Evolutionary conservation across 225 moss, liverwort and hornwort genomes (phyloP), one percentile per base, ranked within the genome.

Genomic region (Thuidium tamariscinum): DNA sequence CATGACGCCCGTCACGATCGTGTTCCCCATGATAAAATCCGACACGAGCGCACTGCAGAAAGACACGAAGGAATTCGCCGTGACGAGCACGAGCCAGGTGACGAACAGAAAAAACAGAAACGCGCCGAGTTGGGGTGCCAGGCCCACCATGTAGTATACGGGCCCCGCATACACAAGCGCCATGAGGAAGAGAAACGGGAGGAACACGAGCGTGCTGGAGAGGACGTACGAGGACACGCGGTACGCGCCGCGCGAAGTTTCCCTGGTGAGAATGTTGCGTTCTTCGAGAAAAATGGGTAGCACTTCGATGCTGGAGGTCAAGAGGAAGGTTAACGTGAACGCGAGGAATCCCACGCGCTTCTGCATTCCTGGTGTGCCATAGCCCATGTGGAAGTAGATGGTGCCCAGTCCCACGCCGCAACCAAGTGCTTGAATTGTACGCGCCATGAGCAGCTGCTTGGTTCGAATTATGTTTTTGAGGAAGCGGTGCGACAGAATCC

Each of bases 181-280:
- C 34, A 97, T 80, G 36, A 89, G 70, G 56, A 95, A 75, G 42
- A 97, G 87, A 29, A 97, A 95, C 1, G 97, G 97, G 23, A 94
- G 87, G 64, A 95, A 97, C 17, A 97, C 89, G 23, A 97, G 77
- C 11, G 93, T 91, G 86, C 95, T 95, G 57, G 95, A 93, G 9
- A 97, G 81, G 30, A 90, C 90, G 69, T 97, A 97, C 10, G 94
- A 94, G 2, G 97, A 97, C 55, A 97, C 84, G 32, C 97, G 95
- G 59, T 97, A 97, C 12, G 97, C 97, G 4, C 97, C 97, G 63
- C 97, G 90, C 7, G 97, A 97, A 4, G 93, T 91, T 77, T 97
- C 97, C n/a, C 94, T 84, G 34, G 91, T 94, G 36, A 97, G 81
- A 19, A 97, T 97, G 79, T 95, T 92, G 46, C 95, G 92, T 56